Evolutionary conservation across 169 alveolate species (phyloP).

Genomic region (Eimeria zaria): DNA sequence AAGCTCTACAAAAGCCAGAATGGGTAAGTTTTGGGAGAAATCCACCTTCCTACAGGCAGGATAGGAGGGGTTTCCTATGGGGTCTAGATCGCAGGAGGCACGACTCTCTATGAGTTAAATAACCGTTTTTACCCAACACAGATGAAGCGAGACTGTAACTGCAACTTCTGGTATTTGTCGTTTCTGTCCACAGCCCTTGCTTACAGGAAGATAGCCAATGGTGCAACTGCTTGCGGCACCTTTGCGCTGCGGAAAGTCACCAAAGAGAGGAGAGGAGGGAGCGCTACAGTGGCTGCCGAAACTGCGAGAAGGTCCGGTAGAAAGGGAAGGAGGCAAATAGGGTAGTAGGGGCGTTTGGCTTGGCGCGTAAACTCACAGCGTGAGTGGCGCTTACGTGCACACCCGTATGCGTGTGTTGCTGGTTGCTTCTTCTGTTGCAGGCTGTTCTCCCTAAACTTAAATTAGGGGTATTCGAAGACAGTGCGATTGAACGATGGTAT

Average conservation of each 20-base stretch:
- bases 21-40: constrained; percentile 9
- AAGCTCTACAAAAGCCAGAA: background rate
- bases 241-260: constrained; percentile 31
- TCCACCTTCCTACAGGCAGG: background rate
- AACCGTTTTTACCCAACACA: background rate
- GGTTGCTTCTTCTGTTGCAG: background rate
- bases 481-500: constrained; percentile 61
- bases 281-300: background rate
- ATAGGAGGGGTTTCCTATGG: background rate
- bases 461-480: constrained; percentile 44
- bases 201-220: constrained; percentile 25
- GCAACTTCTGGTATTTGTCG: background rate
- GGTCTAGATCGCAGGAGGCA: background rate
- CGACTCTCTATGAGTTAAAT: background rate
- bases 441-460: background rate
- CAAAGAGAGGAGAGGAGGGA: background rate
- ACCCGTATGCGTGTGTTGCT: background rate
- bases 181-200: constrained; percentile 40
- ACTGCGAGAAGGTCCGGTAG: constrained; percentile 4
- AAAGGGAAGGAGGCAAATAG: background rate
- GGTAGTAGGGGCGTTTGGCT: background rate
- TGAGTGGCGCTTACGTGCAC: background rate
- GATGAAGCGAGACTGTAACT: background rate
- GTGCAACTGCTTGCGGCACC: constrained; percentile 36
- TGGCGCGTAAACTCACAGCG: background rate